These are phyloP conservation scores for Sporothrix schenckii DNA, from an alignment of 2,329 filamentous ascomycete species.

Conservation along the genomic window DNA sequence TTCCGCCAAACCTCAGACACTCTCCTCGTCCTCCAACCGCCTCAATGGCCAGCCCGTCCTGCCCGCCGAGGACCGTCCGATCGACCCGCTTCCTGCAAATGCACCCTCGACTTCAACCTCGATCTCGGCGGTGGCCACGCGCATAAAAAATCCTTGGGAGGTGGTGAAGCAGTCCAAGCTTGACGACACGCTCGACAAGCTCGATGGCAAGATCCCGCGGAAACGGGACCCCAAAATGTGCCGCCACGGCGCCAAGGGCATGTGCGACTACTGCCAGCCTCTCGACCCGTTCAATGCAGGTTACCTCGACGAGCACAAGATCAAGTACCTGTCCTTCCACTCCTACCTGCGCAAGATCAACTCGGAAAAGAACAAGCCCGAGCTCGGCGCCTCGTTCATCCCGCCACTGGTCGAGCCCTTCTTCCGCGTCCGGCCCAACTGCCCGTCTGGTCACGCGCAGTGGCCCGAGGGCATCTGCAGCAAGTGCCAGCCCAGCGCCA, in stretches of 20 bases:
- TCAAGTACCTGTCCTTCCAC: constrained; percentile 98
- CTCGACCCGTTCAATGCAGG: constrained; percentile 89
- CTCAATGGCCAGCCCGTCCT: constrained; percentile 78
- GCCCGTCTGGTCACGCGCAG: constrained; percentile 86
- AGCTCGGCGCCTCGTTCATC: constrained; percentile 92
- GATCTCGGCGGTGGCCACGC: constrained; percentile 55
- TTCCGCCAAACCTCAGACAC: constrained; percentile 42
- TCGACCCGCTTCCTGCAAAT: constrained; percentile 56
- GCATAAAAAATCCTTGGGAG: constrained; percentile 91
- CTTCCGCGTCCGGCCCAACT: constrained; percentile 84
- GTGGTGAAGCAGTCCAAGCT: constrained; percentile 83
- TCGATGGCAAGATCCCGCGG: constrained; percentile 85
- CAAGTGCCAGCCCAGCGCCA: constrained; percentile 96
- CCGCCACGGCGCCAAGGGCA: constrained; percentile 91
- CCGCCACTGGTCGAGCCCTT: constrained; percentile 91
- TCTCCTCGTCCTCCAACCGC: constrained; percentile 63
- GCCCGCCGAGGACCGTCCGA: constrained; percentile 67
- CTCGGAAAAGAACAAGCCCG: constrained; percentile 92
- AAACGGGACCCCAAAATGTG: constrained; percentile 82
- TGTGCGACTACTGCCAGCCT: constrained; percentile 99
- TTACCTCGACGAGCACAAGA: constrained; percentile 92
- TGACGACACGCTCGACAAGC: constrained; percentile 82
- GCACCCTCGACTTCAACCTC: constrained; percentile 10
- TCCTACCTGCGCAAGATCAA: constrained; percentile 94
- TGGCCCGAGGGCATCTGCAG: constrained; percentile 98